Evolutionary conservation across 495 filamentous ascomycete species (phyloP).

Genomic region (Cercophora samala): DNA sequence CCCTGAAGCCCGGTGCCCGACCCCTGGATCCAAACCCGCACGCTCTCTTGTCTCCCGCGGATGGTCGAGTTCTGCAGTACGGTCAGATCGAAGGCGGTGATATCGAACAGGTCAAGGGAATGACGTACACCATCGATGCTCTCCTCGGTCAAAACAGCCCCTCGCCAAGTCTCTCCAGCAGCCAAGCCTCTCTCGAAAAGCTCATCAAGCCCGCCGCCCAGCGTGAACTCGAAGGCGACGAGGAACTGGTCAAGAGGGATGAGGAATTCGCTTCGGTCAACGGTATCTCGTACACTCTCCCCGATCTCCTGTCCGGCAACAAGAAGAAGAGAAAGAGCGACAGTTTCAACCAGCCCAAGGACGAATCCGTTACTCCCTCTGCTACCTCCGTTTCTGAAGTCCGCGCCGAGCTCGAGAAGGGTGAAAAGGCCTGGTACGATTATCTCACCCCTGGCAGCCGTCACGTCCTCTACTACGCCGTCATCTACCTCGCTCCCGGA

Average conservation of each 20-base stretch:
- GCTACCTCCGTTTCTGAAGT: constrained; percentile 74
- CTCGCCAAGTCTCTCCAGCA: constrained; percentile 38
- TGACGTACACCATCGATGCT: constrained; percentile 94
- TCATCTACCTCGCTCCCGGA: constrained; percentile 96
- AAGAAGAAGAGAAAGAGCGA: constrained; percentile 31
- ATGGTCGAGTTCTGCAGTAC: constrained; percentile 88
- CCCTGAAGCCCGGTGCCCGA: constrained; percentile 83
- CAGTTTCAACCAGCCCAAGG: constrained; percentile 36
- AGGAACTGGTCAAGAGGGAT: constrained; percentile 67
- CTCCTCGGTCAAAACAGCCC: constrained; percentile 68
- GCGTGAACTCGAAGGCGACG: constrained; percentile 40
- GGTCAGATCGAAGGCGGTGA: constrained; percentile 87
- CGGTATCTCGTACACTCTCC: constrained; percentile 94
- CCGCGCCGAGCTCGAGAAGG: constrained; percentile 73
- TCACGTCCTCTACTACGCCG: constrained; percentile 82
- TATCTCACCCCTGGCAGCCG: constrained; percentile 54
- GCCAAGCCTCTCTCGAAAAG: constrained; percentile 22
- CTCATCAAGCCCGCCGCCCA: constrained; percentile 11
- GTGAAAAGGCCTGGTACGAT: constrained; percentile 74
- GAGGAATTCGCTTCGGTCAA: constrained; percentile 95
- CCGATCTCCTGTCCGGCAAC: constrained; percentile 78
- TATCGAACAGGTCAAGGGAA: constrained; percentile 98
- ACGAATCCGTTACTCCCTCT: constrained; percentile 54
- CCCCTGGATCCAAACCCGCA: constrained; percentile 77
- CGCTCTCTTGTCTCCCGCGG: constrained; percentile 79